These are phyloP conservation scores for Sphaerostilbella broomeana DNA, from an alignment of 2,329 filamentous ascomycete species.

Conservation along the genomic window DNA sequence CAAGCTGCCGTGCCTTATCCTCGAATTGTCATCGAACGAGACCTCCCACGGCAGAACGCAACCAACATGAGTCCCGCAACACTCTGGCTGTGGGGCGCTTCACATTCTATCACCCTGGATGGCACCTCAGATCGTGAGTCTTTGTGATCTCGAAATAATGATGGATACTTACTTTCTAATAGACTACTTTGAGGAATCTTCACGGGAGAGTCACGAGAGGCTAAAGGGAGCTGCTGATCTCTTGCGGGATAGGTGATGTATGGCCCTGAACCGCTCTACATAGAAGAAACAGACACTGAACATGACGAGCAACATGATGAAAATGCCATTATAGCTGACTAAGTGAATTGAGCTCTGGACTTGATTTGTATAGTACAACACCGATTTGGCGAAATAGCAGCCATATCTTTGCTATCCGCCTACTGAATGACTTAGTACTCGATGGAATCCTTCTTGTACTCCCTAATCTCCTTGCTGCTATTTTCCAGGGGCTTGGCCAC, in stretches of 20 bases:
- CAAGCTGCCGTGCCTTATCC: not conserved
- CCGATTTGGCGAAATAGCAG: too few species aligned
- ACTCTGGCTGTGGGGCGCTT: slow-evolving; percentile 18
- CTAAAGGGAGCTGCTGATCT: not conserved
- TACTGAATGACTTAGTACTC: too few species aligned
- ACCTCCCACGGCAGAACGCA: slow-evolving; percentile 2
- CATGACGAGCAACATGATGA: too few species aligned
- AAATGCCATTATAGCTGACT: too few species aligned
- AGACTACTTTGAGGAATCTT: not conserved
- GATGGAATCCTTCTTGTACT: not conserved
- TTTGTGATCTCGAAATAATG: not conserved
- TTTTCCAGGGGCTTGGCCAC: slow-evolving; percentile 7
- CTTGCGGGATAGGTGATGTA: too few species aligned
- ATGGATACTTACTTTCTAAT: too few species aligned
- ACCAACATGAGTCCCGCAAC: slow-evolving; percentile 14
- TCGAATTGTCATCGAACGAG: not conserved
- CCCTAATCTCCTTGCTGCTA: not conserved
- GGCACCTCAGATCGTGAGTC: slow-evolving; percentile 15
- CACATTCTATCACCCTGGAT: slow-evolving; percentile 17
- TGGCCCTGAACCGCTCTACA: too few species aligned
- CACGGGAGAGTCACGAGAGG: not conserved
- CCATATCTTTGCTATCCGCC: too few species aligned
- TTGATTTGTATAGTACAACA: too few species aligned
- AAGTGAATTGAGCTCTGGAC: too few species aligned
- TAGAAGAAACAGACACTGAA: too few species aligned